Evolutionary conservation across 495 filamentous ascomycete genomes (phyloP).

Genomic region (Polyplosphaeria fusca): DNA sequence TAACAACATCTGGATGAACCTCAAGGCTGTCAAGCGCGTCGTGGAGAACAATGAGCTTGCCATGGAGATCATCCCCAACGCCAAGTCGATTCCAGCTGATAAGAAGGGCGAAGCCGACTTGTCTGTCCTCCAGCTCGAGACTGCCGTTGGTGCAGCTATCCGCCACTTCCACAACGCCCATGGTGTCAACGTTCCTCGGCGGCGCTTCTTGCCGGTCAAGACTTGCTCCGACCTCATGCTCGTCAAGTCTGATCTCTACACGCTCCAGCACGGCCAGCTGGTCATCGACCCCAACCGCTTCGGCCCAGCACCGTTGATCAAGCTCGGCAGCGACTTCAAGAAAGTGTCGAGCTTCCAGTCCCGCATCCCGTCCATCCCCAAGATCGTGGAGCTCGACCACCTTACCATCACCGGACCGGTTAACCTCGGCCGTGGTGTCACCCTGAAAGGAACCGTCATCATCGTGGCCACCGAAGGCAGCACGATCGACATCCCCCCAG

Average conservation of each 20-base stretch:
- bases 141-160: conserved; percentile 95
- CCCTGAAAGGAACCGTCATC: conserved; percentile 98
- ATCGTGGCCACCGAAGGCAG: conserved; percentile 97
- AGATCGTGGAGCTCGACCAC: conserved; percentile 97
- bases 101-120: conserved; percentile 99
- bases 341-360: conserved; percentile 99
- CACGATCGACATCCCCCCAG: conserved; percentile 96
- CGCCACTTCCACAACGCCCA: conserved; percentile 98
- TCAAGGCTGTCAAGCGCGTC: conserved; percentile 95
- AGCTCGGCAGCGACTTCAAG: conserved; percentile 99
- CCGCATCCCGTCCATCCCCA: conserved; percentile 91
- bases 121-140: conserved; percentile 97
- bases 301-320: conserved; percentile 97
- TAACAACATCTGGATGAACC: conserved; percentile 99
- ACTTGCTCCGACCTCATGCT: conserved; percentile 99
- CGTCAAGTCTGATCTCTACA: conserved; percentile 99
- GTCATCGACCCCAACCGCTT: conserved; percentile 94
- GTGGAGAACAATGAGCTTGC: conserved; percentile 97
- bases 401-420: conserved; percentile 96
- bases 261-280: conserved; percentile 97
- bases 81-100: conserved; percentile 95
- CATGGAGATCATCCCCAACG: conserved; percentile 99
- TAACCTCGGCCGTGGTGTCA: conserved; percentile 91
- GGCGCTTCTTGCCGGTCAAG: conserved; percentile 99
- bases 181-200: conserved; percentile 97